A percentile compares a stretch with the other conserved stretches of the same genome.
phyloP scores from a whole-genome alignment of 352 stramenopile species.

The Saprolegnia parasitica region DNA sequence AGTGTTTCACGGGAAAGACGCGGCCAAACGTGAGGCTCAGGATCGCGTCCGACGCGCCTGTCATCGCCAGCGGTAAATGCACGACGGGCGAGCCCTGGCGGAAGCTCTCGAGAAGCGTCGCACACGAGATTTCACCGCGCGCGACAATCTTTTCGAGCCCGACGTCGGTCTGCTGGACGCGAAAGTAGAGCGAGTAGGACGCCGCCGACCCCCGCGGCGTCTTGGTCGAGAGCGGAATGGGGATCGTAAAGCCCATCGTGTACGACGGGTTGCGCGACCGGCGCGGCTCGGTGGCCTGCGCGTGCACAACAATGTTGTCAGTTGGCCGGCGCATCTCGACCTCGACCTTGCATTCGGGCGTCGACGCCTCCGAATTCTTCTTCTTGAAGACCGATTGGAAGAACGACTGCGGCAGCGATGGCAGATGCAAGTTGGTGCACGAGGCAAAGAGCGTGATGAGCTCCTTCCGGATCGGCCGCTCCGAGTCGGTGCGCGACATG shows the following conservation, averaged over 20 bases:
- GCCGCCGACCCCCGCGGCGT: neutral
- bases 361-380: conserved; percentile 17
- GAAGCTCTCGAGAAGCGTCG: conserved; percentile 25
- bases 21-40: conserved; percentile 24
- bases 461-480: conserved; percentile 22
- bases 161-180: conserved; percentile 24
- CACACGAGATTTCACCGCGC: conserved; percentile 18
- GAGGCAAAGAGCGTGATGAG: conserved; percentile 20
- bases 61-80: conserved; percentile 13
- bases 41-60: conserved; percentile 10
- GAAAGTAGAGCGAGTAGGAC: conserved; percentile 20
- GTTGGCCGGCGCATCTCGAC: conserved; percentile 11
- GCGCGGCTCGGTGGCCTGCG: conserved; percentile 13
- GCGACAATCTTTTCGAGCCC: conserved; percentile 24
- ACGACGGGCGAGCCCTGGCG: conserved; percentile 24
- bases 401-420: conserved; percentile 25
- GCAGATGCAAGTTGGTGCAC: conserved; percentile 25
- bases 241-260: conserved; percentile 26
- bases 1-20: conserved; percentile 27
- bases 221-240: conserved; percentile 13
- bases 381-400: conserved; percentile 29
- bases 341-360: conserved; percentile 15
- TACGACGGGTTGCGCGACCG: conserved; percentile 16
- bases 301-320: conserved; percentile 13
- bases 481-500: conserved; percentile 4